phyloP scores from a whole-genome alignment of 208 protist genomes.

The Balamuthia mandrillaris region DNA sequence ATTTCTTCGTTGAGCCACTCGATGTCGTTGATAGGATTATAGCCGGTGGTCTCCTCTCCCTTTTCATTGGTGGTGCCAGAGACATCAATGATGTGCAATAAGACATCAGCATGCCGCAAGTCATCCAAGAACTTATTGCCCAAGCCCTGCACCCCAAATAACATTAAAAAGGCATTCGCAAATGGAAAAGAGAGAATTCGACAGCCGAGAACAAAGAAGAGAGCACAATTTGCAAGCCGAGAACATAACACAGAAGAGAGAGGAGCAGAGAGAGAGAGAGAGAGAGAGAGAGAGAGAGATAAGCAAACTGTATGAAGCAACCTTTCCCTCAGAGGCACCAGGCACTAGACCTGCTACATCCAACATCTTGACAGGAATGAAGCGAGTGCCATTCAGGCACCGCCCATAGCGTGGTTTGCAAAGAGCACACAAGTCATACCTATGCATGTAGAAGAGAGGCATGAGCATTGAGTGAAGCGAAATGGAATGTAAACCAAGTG shows the following conservation, averaged over 20 bases:
- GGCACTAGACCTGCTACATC: slow-evolving; percentile 66
- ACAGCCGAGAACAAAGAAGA: no score
- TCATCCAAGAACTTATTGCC: slow-evolving; percentile 67
- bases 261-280: background rate
- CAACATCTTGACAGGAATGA: slow-evolving; percentile 64
- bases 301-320: background rate
- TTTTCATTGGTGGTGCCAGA: slow-evolving; percentile 63
- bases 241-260: background rate
- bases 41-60: slow-evolving; percentile 49
- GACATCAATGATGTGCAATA: slow-evolving; percentile 65
- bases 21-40: slow-evolving; percentile 64
- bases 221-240: no score
- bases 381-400: slow-evolving; percentile 53
- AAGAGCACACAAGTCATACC: slow-evolving; percentile 43
- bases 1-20: slow-evolving; percentile 64
- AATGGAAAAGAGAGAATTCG: no score
- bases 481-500: background rate
- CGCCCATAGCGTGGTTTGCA: slow-evolving; percentile 57
- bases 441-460: background rate
- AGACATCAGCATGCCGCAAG: slow-evolving; percentile 56
- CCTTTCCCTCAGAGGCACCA: slow-evolving; percentile 59
- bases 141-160: slow-evolving; percentile 31
- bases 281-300: background rate
- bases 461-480: no score
- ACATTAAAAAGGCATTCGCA: no score